phyloP scores from a whole-genome alignment of 139 green algal species.

The Penium margaritaceum region DNA sequence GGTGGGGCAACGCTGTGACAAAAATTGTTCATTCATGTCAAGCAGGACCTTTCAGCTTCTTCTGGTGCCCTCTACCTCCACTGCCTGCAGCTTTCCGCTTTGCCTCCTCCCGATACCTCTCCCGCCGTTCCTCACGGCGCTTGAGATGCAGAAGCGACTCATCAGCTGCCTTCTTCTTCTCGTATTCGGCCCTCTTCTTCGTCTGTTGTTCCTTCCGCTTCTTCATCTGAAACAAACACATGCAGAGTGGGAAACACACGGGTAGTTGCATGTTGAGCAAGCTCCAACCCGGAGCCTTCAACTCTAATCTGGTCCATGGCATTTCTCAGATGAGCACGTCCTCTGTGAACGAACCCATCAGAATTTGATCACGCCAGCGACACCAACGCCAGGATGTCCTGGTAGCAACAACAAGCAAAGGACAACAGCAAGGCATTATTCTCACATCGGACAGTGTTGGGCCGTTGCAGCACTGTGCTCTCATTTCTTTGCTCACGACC shows the following conservation, averaged over 20 bases:
- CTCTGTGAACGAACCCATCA: neutral
- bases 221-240: conserved; percentile 45
- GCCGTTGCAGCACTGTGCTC: neutral
- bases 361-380: neutral
- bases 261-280: neutral
- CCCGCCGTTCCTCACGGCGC: conserved; percentile 57
- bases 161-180: conserved; percentile 55
- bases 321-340: too few species aligned
- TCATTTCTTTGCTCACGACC: neutral
- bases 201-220: conserved; percentile 59
- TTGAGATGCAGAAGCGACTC: conserved; percentile 50
- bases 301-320: too few species aligned
- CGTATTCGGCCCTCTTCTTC: conserved; percentile 39
- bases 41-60: too few species aligned
- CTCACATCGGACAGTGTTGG: neutral
- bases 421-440: neutral
- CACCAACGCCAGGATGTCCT: neutral
- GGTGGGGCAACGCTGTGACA: too few species aligned
- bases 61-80: conserved; percentile 1
- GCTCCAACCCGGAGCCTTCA: too few species aligned
- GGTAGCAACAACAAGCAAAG: neutral
- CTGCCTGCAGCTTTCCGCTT: conserved; percentile 41
- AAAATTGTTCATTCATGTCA: too few species aligned
- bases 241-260: neutral
- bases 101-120: conserved; percentile 57